Evolutionary conservation across 139 green algal species (phyloP).

Genomic region (Volvox reticuliferus): DNA sequence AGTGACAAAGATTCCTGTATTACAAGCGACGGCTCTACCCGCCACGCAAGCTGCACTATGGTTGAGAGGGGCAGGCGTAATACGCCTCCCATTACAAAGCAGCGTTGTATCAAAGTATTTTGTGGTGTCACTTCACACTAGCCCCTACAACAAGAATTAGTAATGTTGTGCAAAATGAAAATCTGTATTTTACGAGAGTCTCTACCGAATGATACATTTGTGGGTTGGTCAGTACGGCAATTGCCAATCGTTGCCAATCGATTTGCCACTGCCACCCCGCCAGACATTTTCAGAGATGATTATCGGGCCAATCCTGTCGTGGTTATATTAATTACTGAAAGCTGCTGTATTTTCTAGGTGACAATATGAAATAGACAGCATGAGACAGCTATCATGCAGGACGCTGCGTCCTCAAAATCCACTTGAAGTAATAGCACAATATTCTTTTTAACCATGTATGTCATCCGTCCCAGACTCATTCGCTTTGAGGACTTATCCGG

Average conservation of each 20-base stretch:
- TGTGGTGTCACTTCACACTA: too few relatives aligned
- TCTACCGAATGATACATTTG: too few relatives aligned
- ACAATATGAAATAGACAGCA: neutral
- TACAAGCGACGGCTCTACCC: constrained; percentile 5
- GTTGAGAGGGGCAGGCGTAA: constrained; percentile 3
- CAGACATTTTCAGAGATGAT: too few relatives aligned
- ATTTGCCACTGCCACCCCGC: too few relatives aligned
- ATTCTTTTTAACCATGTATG: neutral
- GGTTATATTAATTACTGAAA: too few relatives aligned
- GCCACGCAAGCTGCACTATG: neutral
- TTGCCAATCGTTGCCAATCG: too few relatives aligned
- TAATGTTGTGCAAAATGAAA: too few relatives aligned
- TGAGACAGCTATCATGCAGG: neutral
- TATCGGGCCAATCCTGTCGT: too few relatives aligned
- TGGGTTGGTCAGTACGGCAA: too few relatives aligned
- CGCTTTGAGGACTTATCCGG: constrained; percentile 41
- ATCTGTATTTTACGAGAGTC: too few relatives aligned
- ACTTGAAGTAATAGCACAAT: neutral
- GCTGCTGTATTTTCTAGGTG: neutral
- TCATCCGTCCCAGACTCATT: neutral
- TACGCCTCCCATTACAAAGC: constrained; percentile 21
- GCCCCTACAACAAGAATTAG: too few relatives aligned
- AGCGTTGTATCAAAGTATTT: too few relatives aligned
- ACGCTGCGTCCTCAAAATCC: neutral
- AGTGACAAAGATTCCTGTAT: constrained; percentile 26